Evolutionary conservation across 2,329 filamentous ascomycete genomes (phyloP).

Genomic region (Harringtonia lauricola): DNA sequence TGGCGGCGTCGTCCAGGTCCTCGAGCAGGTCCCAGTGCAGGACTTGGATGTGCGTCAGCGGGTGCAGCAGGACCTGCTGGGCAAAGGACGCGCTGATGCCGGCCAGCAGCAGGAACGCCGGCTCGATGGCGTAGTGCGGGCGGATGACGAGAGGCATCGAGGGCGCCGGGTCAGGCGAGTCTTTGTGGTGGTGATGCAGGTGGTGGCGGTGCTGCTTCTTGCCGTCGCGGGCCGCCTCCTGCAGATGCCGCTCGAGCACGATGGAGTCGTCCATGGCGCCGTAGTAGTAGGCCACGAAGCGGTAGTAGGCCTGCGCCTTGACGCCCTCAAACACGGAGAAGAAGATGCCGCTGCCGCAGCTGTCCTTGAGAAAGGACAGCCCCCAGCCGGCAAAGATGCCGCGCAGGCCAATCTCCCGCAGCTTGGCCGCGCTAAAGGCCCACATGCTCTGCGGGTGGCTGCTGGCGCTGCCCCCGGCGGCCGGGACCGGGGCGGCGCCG

Average conservation of each 20-base stretch:
- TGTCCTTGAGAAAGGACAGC: constrained; percentile 58
- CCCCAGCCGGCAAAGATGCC: constrained; percentile 67
- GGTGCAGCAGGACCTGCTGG: constrained; percentile 61
- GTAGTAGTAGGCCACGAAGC: constrained; percentile 61
- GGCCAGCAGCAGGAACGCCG: constrained; percentile 57
- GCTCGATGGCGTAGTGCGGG: constrained; percentile 67
- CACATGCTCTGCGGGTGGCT: constrained; percentile 52
- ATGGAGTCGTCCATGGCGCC: constrained; percentile 42
- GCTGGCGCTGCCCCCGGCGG: constrained; percentile 12
- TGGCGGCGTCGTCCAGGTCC: constrained; percentile 46
- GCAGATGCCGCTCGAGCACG: constrained; percentile 18
- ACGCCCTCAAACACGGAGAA: constrained; percentile 68
- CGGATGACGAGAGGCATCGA: constrained; percentile 37
- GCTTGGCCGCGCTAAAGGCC: constrained; percentile 55
- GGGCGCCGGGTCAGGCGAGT: neutral
- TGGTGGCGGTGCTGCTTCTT: neutral
- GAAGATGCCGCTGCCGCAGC: constrained; percentile 58
- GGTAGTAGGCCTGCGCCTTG: constrained; percentile 64
- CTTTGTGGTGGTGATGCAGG: constrained; percentile 3
- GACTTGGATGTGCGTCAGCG: constrained; percentile 58
- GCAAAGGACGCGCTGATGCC: constrained; percentile 57
- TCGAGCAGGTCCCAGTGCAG: constrained; percentile 65
- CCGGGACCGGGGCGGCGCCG: constrained; percentile 26
- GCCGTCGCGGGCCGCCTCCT: constrained; percentile 19
- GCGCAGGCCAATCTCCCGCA: constrained; percentile 59